Evolutionary conservation across 371 early-diverging fungal species (phyloP).

Genomic region (Rhizopus stolonifer): DNA sequence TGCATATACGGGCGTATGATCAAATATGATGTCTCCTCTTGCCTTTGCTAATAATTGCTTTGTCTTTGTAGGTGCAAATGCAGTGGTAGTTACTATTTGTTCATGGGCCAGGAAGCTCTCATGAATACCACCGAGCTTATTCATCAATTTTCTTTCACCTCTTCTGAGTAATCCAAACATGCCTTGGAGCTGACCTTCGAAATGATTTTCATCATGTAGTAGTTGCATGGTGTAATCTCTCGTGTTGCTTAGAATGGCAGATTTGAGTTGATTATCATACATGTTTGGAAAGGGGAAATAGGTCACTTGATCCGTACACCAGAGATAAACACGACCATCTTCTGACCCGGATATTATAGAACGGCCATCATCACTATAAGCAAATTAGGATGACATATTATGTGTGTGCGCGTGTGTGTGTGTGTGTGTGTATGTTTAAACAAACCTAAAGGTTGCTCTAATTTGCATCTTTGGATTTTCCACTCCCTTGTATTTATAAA

Average conservation of each 20-base stretch:
- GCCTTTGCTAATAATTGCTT: slow-evolving; percentile 52
- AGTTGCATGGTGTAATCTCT: slow-evolving; percentile 24
- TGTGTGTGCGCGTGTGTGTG: background rate
- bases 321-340: slow-evolving; percentile 72
- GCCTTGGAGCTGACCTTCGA: background rate
- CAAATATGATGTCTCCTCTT: slow-evolving; percentile 48
- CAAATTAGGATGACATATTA: too few species aligned
- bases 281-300: slow-evolving; percentile 39
- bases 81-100: slow-evolving; percentile 53
- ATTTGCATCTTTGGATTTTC: slow-evolving; percentile 69
- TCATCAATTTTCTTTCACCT: slow-evolving; percentile 28
- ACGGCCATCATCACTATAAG: slow-evolving; percentile 63
- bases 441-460: slow-evolving; percentile 67
- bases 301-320: slow-evolving; percentile 58
- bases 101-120: slow-evolving; percentile 52
- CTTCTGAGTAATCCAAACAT: slow-evolving; percentile 27
- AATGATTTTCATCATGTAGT: slow-evolving; percentile 3
- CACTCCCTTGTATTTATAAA: slow-evolving; percentile 76
- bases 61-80: slow-evolving; percentile 64
- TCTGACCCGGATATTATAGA: slow-evolving; percentile 85
- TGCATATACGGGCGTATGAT: slow-evolving; percentile 31
- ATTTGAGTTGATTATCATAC: slow-evolving; percentile 28
- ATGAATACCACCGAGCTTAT: slow-evolving; percentile 32
- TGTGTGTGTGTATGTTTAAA: background rate
- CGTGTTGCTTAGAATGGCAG: slow-evolving; percentile 25